Evolutionary conservation across 2,329 filamentous ascomycete species (phyloP).

Genomic region (Fusarium dlaminii): DNA sequence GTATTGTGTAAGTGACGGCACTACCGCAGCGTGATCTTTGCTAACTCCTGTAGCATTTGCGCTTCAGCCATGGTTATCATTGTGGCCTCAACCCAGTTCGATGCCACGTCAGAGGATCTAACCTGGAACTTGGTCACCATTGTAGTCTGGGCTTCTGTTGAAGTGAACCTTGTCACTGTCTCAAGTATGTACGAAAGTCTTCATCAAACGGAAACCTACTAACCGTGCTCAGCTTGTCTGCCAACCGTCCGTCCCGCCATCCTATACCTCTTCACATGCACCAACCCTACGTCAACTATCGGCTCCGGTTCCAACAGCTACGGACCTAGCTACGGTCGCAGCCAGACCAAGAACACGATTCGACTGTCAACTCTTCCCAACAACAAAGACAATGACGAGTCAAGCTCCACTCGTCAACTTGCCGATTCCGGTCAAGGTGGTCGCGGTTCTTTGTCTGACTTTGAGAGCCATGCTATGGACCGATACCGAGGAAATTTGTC

Average conservation of each 20-base stretch:
- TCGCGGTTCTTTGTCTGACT: slow-evolving; percentile 21
- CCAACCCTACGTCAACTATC: slow-evolving; percentile 16
- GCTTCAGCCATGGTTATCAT: slow-evolving; percentile 35
- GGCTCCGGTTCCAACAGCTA: slow-evolving; percentile 30
- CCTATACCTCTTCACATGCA: slow-evolving; percentile 32
- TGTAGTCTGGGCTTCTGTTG: slow-evolving; percentile 38
- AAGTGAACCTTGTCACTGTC: slow-evolving; percentile 40
- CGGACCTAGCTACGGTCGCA: slow-evolving; percentile 24
- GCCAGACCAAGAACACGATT: slow-evolving; percentile 36
- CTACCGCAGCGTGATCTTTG: rapidly evolving
- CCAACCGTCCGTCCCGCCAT: slow-evolving; percentile 36
- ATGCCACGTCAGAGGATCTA: slow-evolving; percentile 24
- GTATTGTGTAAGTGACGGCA: slow-evolving; percentile 39
- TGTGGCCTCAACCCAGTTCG: slow-evolving; percentile 21
- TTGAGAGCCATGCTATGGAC: slow-evolving; percentile 36
- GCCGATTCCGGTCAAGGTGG: slow-evolving; percentile 17
- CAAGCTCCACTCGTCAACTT: slow-evolving; percentile 36
- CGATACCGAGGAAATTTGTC: slow-evolving; percentile 18
- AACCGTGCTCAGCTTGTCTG: slow-evolving; percentile 18
- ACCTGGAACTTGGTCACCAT: slow-evolving; percentile 38
- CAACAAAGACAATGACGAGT: slow-evolving; percentile 27
- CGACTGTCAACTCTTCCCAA: slow-evolving; percentile 26
- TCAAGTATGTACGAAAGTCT: slow-evolving; percentile 19
- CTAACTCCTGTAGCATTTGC: slow-evolving; percentile 23
- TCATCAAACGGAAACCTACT: no score